A percentile compares a stretch with the other conserved stretches of the same genome.
These are phyloP conservation scores for Platismatia glauca DNA, from an alignment of 495 filamentous ascomycete species.

Conservation along the genomic window DNA sequence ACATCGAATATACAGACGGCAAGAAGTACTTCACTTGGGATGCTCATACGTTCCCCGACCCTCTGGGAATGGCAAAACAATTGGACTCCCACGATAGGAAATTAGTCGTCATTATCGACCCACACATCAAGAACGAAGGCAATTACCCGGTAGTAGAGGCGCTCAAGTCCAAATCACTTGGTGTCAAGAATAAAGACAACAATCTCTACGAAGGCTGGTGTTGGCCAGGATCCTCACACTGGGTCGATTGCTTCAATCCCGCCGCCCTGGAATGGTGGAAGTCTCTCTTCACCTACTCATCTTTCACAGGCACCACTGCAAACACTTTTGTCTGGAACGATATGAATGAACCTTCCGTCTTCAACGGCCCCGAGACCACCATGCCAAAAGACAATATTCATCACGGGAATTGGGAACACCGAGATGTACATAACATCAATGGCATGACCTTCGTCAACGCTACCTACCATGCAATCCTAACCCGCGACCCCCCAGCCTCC, in stretches of 20 bases:
- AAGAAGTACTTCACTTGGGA: conserved; percentile 99
- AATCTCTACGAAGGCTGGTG: conserved; percentile 92
- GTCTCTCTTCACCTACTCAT: conserved; percentile 73
- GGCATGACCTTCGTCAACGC: conserved; percentile 91
- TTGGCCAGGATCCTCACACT: conserved; percentile 93
- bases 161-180: conserved; percentile 72
- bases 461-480: conserved; percentile 72
- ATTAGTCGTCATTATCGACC: conserved; percentile 90
- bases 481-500: conserved; percentile 69
- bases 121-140: conserved; percentile 89
- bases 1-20: conserved; percentile 91
- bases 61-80: conserved; percentile 77
- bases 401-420: conserved; percentile 86
- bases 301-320: conserved; percentile 68
- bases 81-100: conserved; percentile 77
- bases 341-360: conserved; percentile 99
- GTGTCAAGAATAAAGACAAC: conserved; percentile 79
- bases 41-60: conserved; percentile 71
- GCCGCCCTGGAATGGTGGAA: conserved; percentile 83
- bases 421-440: conserved; percentile 91
- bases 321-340: conserved; percentile 98
- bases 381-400: conserved; percentile 98
- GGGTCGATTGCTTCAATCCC: conserved; percentile 92
- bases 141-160: conserved; percentile 69
- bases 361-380: conserved; percentile 93